These are phyloP conservation scores for Metschnikowia noctiluminum DNA, from an alignment of 805 yeast genomes.

Conservation along the genomic window DNA sequence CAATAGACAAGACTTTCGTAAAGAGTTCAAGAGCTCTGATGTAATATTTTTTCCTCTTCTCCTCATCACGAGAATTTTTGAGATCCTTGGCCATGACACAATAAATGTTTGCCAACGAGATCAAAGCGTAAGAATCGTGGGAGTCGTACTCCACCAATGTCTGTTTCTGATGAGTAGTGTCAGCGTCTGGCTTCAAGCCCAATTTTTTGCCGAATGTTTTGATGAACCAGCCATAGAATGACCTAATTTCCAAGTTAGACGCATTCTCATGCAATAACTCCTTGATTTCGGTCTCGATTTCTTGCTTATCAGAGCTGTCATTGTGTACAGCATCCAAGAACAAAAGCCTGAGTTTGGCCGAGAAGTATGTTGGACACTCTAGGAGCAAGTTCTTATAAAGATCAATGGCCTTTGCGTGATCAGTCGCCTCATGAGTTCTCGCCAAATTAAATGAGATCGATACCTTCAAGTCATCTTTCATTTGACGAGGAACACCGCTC, in stretches of 20 bases:
- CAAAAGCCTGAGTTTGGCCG: slow-evolving; percentile 71
- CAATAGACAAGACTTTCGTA: slow-evolving; percentile 82
- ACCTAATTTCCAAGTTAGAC: slow-evolving; percentile 75
- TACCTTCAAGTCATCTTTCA: slow-evolving; percentile 28
- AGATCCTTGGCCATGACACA: slow-evolving; percentile 76
- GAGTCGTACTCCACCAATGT: slow-evolving; percentile 79
- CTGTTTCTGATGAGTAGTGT: slow-evolving; percentile 77
- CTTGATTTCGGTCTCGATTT: slow-evolving; percentile 52
- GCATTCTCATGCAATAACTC: slow-evolving; percentile 51
- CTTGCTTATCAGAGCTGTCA: slow-evolving; percentile 32
- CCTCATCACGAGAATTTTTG: slow-evolving; percentile 49
- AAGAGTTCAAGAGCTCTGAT: slow-evolving; percentile 88
- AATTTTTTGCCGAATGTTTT: slow-evolving; percentile 53
- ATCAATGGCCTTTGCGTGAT: slow-evolving; percentile 32
- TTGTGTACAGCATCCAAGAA: slow-evolving; percentile 55
- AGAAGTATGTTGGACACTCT: slow-evolving; percentile 64
- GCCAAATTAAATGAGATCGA: slow-evolving; percentile 65
- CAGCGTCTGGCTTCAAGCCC: slow-evolving; percentile 51
- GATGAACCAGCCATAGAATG: slow-evolving; percentile 90
- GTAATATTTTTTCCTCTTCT: slow-evolving; percentile 67
- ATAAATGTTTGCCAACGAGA: slow-evolving; percentile 87
- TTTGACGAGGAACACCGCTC: slow-evolving; percentile 37
- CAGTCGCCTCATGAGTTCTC: slow-evolving; percentile 57
- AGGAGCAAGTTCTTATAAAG: slow-evolving; percentile 56
- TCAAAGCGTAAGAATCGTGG: slow-evolving; percentile 85